These are phyloP conservation scores for Brassica nigra DNA, from an alignment of 345 rosid genomes.

Conservation along the genomic window DNA sequence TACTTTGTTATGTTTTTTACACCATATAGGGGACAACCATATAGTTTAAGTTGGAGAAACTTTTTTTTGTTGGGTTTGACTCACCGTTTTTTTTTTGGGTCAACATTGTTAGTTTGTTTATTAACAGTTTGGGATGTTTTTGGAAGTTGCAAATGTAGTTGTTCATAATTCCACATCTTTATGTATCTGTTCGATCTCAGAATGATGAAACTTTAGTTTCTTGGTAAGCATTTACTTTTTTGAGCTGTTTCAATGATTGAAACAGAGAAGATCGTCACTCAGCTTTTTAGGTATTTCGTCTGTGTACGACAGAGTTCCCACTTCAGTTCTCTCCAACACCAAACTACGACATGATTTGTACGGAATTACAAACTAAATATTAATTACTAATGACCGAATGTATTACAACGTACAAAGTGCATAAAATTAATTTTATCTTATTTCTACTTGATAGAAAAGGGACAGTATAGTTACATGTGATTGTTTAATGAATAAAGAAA, in stretches of 20 bases:
- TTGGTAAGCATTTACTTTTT: conserved; percentile 21
- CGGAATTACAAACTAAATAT: conserved; percentile 25
- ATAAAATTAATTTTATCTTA: background rate
- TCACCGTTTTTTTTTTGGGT: background rate
- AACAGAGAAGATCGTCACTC: conserved; percentile 23
- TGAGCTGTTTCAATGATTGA: conserved; percentile 41
- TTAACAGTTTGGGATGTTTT: background rate
- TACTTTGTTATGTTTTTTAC: no score
- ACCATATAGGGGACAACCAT: no score
- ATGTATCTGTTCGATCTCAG: background rate
- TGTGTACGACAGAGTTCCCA: conserved; percentile 39
- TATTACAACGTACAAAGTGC: background rate
- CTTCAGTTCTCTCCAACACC: conserved; percentile 12
- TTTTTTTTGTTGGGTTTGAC: background rate
- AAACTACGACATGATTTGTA: conserved; percentile 26
- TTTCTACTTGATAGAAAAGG: background rate
- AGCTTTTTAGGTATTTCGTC: conserved; percentile 31
- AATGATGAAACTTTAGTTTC: background rate
- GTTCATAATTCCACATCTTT: background rate
- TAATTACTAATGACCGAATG: background rate
- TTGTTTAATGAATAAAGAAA: conserved; percentile 24
- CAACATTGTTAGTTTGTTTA: background rate
- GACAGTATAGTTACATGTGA: conserved; percentile 9
- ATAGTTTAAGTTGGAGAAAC: background rate
- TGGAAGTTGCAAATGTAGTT: background rate